A percentile compares a stretch with the other conserved stretches of the same genome.
These are phyloP conservation scores for Calonectria pseudoturangicola DNA, from an alignment of 2,329 filamentous ascomycete genomes.

Conservation along the genomic window DNA sequence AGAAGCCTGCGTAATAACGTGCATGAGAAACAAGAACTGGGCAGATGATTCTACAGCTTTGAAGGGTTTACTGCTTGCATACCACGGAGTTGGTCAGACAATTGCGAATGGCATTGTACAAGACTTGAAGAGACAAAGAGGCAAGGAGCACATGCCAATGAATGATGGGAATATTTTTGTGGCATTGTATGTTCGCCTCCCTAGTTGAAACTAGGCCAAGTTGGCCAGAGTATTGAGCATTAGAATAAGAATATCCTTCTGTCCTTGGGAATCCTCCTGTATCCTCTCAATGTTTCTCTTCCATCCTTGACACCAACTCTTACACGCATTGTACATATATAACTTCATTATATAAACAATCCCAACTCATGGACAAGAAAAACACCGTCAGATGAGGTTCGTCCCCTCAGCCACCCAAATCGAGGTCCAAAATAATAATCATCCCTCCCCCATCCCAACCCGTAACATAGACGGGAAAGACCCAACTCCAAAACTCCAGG, in stretches of 20 bases:
- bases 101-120: slow-evolving; percentile 26
- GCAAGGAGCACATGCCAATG: neutral
- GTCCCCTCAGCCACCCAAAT: slow-evolving; percentile 10
- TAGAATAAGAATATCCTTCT: slow-evolving; percentile 43
- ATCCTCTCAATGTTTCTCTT: slow-evolving; percentile 37
- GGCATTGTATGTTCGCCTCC: slow-evolving; percentile 21
- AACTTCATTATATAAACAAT: slow-evolving; percentile 31
- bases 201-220: slow-evolving; percentile 36
- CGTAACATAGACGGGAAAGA: slow-evolving; percentile 5
- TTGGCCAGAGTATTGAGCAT: slow-evolving; percentile 38
- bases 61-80: slow-evolving; percentile 32
- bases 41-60: slow-evolving; percentile 22
- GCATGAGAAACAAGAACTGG: slow-evolving; percentile 43
- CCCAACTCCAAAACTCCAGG: slow-evolving; percentile 52
- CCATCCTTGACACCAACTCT: slow-evolving; percentile 40
- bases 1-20: slow-evolving; percentile 50
- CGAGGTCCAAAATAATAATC: slow-evolving; percentile 15
- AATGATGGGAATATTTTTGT: slow-evolving; percentile 32
- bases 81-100: slow-evolving; percentile 36
- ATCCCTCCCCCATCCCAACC: neutral
- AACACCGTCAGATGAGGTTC: slow-evolving; percentile 12
- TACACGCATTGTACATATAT: slow-evolving; percentile 39
- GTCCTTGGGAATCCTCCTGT: slow-evolving; percentile 24
- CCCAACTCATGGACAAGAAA: slow-evolving; percentile 26
- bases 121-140: slow-evolving; percentile 17